A percentile compares a stretch with the other conserved stretches of the same genome.
Conservation (phyloP, 108 stramenopile species). For the Halocafeteria seosinensis region DNA sequence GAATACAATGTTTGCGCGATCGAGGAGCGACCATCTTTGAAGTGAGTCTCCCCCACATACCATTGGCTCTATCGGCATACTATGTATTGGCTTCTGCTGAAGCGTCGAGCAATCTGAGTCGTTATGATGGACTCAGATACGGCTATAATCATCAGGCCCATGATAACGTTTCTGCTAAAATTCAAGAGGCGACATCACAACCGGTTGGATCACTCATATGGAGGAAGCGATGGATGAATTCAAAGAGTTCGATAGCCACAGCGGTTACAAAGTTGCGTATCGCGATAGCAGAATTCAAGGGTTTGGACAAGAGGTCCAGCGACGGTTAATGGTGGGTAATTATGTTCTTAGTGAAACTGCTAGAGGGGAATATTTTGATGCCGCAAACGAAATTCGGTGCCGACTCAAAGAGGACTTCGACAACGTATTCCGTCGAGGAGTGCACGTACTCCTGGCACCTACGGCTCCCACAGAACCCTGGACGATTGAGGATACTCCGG, state of each 20-base stretch:
- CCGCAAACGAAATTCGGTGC: slow-evolving; percentile 17
- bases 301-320: slow-evolving; percentile 24
- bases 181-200: too few species aligned
- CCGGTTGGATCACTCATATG: too few species aligned
- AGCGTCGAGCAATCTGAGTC: slow-evolving; percentile 77
- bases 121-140: slow-evolving; percentile 85
- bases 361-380: slow-evolving; percentile 19
- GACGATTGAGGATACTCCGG: too few species aligned
- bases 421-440: too few species aligned
- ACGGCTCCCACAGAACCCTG: too few species aligned
- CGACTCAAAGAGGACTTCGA: too few species aligned
- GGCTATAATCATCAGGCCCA: slow-evolving; percentile 30
- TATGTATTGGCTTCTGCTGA: slow-evolving; percentile 84
- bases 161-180: too few species aligned
- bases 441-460: too few species aligned
- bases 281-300: neutral
- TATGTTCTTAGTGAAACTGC: slow-evolving; percentile 22
- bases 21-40: neutral
- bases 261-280: too few species aligned
- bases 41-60: slow-evolving; percentile 4
- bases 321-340: slow-evolving; percentile 24
- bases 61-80: slow-evolving; percentile 59
- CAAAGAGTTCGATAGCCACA: too few species aligned
- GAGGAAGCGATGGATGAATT: too few species aligned
- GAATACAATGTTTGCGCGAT: neutral